These are phyloP conservation scores for Hibiscus syriacus DNA, from an alignment of 345 rosid species.

Conservation along the genomic window DNA sequence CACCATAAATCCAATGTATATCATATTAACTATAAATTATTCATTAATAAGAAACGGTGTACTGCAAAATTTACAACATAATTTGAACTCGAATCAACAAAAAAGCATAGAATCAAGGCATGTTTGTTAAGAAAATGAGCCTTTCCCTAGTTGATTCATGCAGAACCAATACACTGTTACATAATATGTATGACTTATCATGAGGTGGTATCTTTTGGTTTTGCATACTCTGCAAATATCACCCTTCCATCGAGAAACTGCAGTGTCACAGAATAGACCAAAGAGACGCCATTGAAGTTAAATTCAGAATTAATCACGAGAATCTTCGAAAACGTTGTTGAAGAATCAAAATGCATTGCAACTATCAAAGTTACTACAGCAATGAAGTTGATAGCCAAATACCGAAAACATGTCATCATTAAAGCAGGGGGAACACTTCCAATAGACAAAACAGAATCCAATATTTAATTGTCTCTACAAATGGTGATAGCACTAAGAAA, in stretches of 20 bases:
- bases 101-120: not conserved
- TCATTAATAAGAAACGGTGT: not conserved
- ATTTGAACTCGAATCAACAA: not conserved
- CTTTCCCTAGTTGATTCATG: not conserved
- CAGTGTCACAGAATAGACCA: not conserved
- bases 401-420: not conserved
- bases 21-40: not conserved
- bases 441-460: not conserved
- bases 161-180: not conserved
- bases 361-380: not conserved
- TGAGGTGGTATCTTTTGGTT: not conserved
- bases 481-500: not conserved
- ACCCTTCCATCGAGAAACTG: not conserved
- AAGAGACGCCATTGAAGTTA: not conserved
- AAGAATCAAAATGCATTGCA: not conserved
- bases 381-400: not conserved
- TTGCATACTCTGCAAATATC: conserved; percentile 9
- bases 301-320: not conserved
- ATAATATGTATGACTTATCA: not conserved
- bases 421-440: not conserved
- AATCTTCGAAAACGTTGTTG: not conserved
- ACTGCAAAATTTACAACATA: not conserved
- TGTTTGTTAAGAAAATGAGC: not conserved
- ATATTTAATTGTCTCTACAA: not conserved
- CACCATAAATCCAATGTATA: too few species aligned